These are phyloP conservation scores for Perkinsus marinus DNA, from an alignment of 169 alveolate genomes.

Conservation along the genomic window DNA sequence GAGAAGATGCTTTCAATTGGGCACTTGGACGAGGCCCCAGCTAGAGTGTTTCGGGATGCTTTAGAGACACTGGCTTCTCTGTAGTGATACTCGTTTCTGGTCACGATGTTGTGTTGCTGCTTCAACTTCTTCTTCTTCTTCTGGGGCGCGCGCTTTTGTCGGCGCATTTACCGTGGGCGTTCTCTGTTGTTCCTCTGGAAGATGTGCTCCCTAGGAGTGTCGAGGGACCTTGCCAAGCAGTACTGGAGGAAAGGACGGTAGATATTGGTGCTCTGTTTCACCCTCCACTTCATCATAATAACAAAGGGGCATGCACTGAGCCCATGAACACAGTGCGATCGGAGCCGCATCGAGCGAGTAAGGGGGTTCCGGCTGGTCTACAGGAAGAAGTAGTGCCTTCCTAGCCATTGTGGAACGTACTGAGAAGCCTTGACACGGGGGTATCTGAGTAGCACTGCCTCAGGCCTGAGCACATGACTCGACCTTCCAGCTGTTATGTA, in stretches of 20 bases:
- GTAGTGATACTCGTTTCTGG: neutral
- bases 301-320: too few species aligned
- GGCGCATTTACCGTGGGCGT: neutral
- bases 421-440: neutral
- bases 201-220: neutral
- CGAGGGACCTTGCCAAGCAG: neutral
- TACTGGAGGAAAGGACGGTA: neutral
- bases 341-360: too few species aligned
- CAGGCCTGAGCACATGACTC: too few species aligned
- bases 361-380: too few species aligned
- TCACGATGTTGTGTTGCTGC: neutral
- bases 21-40: neutral
- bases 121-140: neutral
- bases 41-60: neutral
- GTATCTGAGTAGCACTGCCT: neutral
- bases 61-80: neutral
- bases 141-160: neutral
- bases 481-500: too few species aligned
- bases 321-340: too few species aligned
- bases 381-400: too few species aligned
- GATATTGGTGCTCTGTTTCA: neutral
- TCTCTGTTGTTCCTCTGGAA: too few species aligned
- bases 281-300: too few species aligned
- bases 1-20: neutral
- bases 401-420: neutral